Evolutionary conservation across 2,329 filamentous ascomycete genomes (phyloP).

Genomic region (Pseudofabraea citricarpa): DNA sequence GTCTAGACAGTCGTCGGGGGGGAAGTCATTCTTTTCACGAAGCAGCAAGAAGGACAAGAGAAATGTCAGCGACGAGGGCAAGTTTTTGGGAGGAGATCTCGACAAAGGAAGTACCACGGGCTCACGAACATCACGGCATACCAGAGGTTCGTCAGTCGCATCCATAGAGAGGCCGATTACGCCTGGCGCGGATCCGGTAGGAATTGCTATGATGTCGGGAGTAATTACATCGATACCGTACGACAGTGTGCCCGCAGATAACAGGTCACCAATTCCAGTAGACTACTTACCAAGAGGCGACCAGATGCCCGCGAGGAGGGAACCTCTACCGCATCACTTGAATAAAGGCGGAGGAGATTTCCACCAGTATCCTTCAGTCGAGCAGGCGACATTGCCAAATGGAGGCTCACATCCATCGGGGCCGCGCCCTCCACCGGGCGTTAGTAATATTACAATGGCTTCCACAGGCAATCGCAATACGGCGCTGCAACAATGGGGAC

Average conservation of each 20-base stretch:
- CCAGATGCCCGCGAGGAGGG: slow-evolving; percentile 57
- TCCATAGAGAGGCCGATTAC: slow-evolving; percentile 66
- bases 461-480: slow-evolving; percentile 63
- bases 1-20: slow-evolving; percentile 70
- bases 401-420: slow-evolving; percentile 53
- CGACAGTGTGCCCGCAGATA: slow-evolving; percentile 62
- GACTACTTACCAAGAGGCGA: slow-evolving; percentile 69
- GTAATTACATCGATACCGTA: slow-evolving; percentile 87
- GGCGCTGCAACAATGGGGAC: slow-evolving; percentile 75
- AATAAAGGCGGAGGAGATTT: slow-evolving; percentile 75
- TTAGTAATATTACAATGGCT: slow-evolving; percentile 65
- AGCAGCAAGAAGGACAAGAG: slow-evolving; percentile 77
- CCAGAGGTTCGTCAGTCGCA: slow-evolving; percentile 65
- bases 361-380: slow-evolving; percentile 81
- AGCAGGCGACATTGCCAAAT: slow-evolving; percentile 45
- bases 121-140: slow-evolving; percentile 71
- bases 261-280: slow-evolving; percentile 64
- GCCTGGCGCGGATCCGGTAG: slow-evolving; percentile 53
- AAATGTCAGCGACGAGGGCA: slow-evolving; percentile 53
- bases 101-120: slow-evolving; percentile 57
- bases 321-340: slow-evolving; percentile 77
- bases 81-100: slow-evolving; percentile 47
- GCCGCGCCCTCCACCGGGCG: slow-evolving; percentile 53
- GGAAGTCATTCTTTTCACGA: slow-evolving; percentile 83
- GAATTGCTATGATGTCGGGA: slow-evolving; percentile 70